Evolutionary conservation across 768 basidiomycete species (phyloP), one percentile per base, ranked within the genome.

Genomic region (Leccinellum albellum): DNA sequence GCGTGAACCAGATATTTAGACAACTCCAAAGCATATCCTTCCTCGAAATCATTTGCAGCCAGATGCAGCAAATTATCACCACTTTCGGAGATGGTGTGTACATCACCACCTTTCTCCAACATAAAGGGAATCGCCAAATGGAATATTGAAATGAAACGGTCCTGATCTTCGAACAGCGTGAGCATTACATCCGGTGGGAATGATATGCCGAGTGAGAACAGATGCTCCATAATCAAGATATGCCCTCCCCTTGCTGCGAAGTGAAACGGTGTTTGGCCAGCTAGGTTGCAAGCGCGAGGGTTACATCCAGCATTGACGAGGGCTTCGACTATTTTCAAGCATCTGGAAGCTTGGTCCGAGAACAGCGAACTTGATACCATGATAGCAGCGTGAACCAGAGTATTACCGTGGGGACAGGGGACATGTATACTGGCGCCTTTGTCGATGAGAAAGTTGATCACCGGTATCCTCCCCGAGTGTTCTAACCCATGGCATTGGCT

Each of bases 41-140:
- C 50, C 7, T 10, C 1, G 1, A 1, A 1, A 20, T 20, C 13
- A 3, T 1, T 2, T 15, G 17, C 54, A n/a, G 29, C 37, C 4
- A 44, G 3, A 20, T 55, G 55, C 3, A 55, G 21, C 23, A 55
- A 32, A 14, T 50, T 55, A 7, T 55, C 40, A 2, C 55, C 50
- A 7, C 40, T 29, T 10, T 12, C 4, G 5, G 55, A 0, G 37
- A 53, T 1, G 6, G 55, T 5, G 21, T 53, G 12, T 2, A 53
- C 2, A 12, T 55, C 40, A 6, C 37, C 55, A 24, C 55, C 55
- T n/a, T 42, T n/a, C 1, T 54, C 28, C 35, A 55, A 15, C 1
- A 55, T 20, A 10, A 55, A 52, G 2, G 20, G 49, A 2, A 40
- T 40, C 5, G 3, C 15, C 9, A 12, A 14, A 40, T 52, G 33